phyloP scores from a whole-genome alignment of 371 early-diverging fungal species.

The Mucor saturninus region DNA sequence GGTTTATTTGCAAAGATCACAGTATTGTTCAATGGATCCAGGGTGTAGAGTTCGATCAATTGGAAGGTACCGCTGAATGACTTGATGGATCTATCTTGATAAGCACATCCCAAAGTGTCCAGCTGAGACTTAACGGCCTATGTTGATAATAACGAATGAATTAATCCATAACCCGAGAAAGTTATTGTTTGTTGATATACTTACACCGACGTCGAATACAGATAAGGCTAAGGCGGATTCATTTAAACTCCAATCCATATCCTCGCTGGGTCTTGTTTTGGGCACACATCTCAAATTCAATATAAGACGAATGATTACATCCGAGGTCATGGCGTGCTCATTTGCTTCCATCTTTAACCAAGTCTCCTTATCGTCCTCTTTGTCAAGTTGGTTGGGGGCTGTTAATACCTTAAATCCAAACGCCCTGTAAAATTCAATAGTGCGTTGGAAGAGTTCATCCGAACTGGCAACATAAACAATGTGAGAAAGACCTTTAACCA shows the following conservation, averaged over 20 bases:
- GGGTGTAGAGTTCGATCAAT: slow-evolving; percentile 27
- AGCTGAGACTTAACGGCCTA: slow-evolving; percentile 26
- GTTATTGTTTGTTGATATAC: background rate
- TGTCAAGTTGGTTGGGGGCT: slow-evolving; percentile 10
- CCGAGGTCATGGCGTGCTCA: slow-evolving; percentile 27
- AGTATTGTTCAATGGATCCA: slow-evolving; percentile 77
- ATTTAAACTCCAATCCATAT: slow-evolving; percentile 28
- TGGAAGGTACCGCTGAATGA: slow-evolving; percentile 34
- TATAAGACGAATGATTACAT: slow-evolving; percentile 27
- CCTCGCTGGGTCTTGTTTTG: slow-evolving; percentile 8
- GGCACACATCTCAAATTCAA: slow-evolving; percentile 4
- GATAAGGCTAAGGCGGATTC: slow-evolving; percentile 24
- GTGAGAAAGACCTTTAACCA: slow-evolving; percentile 38
- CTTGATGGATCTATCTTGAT: slow-evolving; percentile 35
- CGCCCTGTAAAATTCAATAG: slow-evolving; percentile 30
- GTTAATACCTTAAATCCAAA: slow-evolving; percentile 29
- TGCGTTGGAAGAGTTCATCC: slow-evolving; percentile 17
- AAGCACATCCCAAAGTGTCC: slow-evolving; percentile 18
- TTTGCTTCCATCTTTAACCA: slow-evolving; percentile 29
- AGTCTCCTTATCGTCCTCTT: slow-evolving; percentile 18
- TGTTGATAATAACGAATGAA: background rate
- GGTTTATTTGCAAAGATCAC: slow-evolving; percentile 66
- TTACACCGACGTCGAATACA: slow-evolving; percentile 29
- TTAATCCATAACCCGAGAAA: background rate
- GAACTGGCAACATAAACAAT: slow-evolving; percentile 27